phyloP scores from a whole-genome alignment of 2,329 filamentous ascomycete species.

The Colletotrichum caudatum region DNA sequence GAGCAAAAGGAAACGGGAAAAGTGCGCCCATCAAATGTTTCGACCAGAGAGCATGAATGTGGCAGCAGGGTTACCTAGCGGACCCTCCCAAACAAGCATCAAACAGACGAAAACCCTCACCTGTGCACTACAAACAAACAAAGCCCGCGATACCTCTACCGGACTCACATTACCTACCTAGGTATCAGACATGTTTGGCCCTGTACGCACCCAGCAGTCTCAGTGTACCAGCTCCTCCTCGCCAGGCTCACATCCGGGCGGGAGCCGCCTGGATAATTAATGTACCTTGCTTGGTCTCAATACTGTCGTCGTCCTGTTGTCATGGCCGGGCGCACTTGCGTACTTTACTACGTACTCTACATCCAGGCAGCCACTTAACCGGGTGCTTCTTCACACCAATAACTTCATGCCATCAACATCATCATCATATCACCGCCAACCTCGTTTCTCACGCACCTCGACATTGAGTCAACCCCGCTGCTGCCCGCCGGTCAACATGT shows the following conservation, averaged over 20 bases:
- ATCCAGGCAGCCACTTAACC: constrained; percentile 12
- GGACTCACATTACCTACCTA: constrained; percentile 4
- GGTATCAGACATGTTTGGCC: not conserved
- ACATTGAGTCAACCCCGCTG: constrained; percentile 2
- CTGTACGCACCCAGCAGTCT: not conserved
- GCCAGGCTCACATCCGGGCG: not conserved
- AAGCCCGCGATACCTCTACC: constrained; percentile 10
- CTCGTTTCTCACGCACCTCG: not conserved
- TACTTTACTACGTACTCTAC: constrained; percentile 14
- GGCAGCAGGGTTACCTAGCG: constrained; percentile 39
- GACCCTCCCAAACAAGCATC: constrained; percentile 59
- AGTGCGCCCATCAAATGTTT: constrained; percentile 50
- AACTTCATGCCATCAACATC: constrained; percentile 10
- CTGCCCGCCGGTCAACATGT: constrained; percentile 12
- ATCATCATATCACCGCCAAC: not conserved
- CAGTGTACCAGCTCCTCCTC: no score
- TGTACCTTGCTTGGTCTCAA: not conserved
- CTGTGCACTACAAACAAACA: constrained; percentile 7
- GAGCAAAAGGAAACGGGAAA: constrained; percentile 8
- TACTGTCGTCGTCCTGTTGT: constrained; percentile 10
- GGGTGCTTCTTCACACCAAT: not conserved
- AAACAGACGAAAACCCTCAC: constrained; percentile 51
- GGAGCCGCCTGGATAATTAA: not conserved
- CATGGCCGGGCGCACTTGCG: constrained; percentile 24
- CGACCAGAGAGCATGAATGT: constrained; percentile 55